A percentile compares a stretch with the other conserved stretches of the same genome.
phyloP scores from a whole-genome alignment of 2,329 filamentous ascomycete species.

The Meredithiella fracta region DNA sequence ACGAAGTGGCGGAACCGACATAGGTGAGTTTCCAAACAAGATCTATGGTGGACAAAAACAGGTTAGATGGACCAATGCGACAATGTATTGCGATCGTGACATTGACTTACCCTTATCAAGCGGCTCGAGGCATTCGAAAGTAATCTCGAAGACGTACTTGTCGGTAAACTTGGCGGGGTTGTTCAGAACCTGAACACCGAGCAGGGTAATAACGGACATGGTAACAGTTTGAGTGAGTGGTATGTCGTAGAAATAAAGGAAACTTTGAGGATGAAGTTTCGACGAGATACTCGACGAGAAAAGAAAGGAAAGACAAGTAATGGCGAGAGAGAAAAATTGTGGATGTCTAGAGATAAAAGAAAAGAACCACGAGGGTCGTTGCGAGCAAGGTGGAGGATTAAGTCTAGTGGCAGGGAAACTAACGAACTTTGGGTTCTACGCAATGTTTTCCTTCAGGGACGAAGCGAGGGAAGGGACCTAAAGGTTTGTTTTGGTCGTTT shows the following conservation, averaged over 20 bases:
- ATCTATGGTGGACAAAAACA: conserved; percentile 37
- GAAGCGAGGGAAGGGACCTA: conserved; percentile 1
- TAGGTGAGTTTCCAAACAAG: conserved; percentile 99
- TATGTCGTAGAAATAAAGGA: conserved; percentile 5
- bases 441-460: background rate
- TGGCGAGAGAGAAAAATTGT: background rate
- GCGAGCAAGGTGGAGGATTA: conserved; percentile 4
- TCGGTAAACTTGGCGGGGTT: conserved; percentile 90
- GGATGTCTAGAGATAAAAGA: conserved; percentile 1
- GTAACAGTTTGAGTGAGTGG: conserved; percentile 4
- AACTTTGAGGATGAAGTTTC: background rate
- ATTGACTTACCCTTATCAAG: conserved; percentile 63
- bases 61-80: conserved; percentile 15
- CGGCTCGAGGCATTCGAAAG: conserved; percentile 90
- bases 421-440: conserved; percentile 5
- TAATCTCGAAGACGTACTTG: conserved; percentile 95
- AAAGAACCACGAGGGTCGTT: conserved; percentile 2
- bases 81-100: background rate
- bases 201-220: conserved; percentile 92
- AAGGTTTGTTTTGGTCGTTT: conserved; percentile 9
- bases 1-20: conserved; percentile 95
- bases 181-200: conserved; percentile 91
- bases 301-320: background rate
- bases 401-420: background rate
- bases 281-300: conserved; percentile 1